These are phyloP conservation scores for Lathyrus oleraceus DNA, from an alignment of 306 rosid genomes.

Conservation along the genomic window DNA sequence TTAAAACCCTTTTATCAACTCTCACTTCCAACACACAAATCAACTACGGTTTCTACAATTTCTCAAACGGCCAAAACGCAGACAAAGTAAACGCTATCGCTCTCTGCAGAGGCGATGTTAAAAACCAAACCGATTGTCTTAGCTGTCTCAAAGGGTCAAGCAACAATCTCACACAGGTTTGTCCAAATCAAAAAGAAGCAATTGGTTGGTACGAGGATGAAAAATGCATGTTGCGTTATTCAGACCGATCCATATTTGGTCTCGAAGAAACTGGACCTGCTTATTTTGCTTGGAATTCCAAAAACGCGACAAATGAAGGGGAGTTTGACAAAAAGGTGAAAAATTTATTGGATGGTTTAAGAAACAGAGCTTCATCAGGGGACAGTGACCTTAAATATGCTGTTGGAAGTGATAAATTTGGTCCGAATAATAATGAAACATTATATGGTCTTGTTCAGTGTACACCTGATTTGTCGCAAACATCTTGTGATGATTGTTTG, in stretches of 20 bases:
- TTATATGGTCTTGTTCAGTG: conserved; percentile 43
- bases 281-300: background rate
- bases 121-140: background rate
- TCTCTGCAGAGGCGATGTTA: background rate
- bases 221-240: conserved; percentile 6
- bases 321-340: background rate
- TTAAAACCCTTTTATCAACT: background rate
- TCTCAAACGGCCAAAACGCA: background rate
- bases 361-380: background rate
- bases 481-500: conserved; percentile 25
- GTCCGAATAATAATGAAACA: background rate
- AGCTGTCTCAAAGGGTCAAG: background rate
- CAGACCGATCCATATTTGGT: background rate
- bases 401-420: background rate
- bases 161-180: background rate
- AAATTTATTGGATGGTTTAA: background rate
- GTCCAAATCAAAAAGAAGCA: background rate
- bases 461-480: conserved; percentile 34
- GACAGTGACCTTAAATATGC: conserved; percentile 29
- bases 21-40: conserved; percentile 14
- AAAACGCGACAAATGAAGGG: background rate
- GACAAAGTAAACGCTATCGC: background rate
- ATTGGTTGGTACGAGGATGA: background rate
- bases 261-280: background rate
- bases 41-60: conserved; percentile 8